Evolutionary conservation across 345 rosid species (phyloP).

Genomic region (Heritiera littoralis): DNA sequence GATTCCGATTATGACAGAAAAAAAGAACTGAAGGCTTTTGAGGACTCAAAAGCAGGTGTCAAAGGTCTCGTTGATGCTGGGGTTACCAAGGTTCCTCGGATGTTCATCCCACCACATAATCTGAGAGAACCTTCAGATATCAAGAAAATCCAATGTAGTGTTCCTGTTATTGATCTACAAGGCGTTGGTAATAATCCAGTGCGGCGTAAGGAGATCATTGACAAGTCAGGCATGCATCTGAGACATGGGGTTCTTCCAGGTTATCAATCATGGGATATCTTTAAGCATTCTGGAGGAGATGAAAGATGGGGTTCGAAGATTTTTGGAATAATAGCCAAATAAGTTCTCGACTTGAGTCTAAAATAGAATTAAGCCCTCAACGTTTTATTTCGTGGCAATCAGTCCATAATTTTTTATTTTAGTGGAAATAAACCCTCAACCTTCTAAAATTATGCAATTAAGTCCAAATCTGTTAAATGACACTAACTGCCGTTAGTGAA

Average conservation of each 20-base stretch:
- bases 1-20: slow-evolving; percentile 1
- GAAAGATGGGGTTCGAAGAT: slow-evolving; percentile 38
- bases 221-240: slow-evolving; percentile 36
- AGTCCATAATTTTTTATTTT: too few species aligned
- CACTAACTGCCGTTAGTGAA: too few species aligned
- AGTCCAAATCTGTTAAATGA: too few species aligned
- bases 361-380: too few species aligned
- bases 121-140: background rate
- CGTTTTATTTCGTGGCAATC: too few species aligned
- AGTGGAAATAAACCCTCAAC: too few species aligned
- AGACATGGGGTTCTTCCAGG: slow-evolving; percentile 56
- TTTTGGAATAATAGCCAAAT: too few species aligned
- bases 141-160: background rate
- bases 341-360: too few species aligned
- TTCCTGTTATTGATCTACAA: slow-evolving; percentile 47
- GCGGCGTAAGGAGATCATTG: slow-evolving; percentile 21
- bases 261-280: slow-evolving; percentile 53
- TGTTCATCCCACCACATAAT: slow-evolving; percentile 14
- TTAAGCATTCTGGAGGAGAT: slow-evolving; percentile 31
- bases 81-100: slow-evolving; percentile 16
- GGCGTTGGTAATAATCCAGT: slow-evolving; percentile 9
- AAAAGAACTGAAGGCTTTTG: slow-evolving; percentile 30
- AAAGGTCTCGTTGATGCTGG: slow-evolving; percentile 41
- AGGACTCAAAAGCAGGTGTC: slow-evolving; percentile 29
- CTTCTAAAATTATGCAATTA: too few species aligned